Percentiles rank a stretch among this genome's conserved stretches.
Conservation (phyloP, 768 basidiomycete species). For the Tephrocybe sp. region DNA sequence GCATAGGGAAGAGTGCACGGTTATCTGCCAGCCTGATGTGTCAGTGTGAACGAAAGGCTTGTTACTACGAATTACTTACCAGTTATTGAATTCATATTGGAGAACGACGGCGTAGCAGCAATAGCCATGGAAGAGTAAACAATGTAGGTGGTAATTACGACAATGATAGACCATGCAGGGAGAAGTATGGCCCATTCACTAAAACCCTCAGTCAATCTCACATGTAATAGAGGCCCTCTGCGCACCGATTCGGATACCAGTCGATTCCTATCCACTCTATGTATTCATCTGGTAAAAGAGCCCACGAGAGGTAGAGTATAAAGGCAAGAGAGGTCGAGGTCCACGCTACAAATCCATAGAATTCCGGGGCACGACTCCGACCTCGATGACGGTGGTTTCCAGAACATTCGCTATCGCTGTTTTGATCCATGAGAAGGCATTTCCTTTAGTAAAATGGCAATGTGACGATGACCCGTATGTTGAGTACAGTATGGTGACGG, state of each 20-base stretch:
- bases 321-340: conserved; percentile 72
- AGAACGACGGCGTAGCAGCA: conserved; percentile 65
- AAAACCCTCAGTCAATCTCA: conserved; percentile 2
- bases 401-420: neutral
- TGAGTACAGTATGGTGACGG: no score
- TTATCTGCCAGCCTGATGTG: no score
- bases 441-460: no score
- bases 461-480: no score
- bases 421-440: no score
- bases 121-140: conserved; percentile 76
- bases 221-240: neutral
- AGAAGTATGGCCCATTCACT: conserved; percentile 87
- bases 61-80: conserved; percentile 40
- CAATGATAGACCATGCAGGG: conserved; percentile 72
- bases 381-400: neutral
- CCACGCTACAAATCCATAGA: conserved; percentile 91
- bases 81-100: conserved; percentile 61
- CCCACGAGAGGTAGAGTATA: conserved; percentile 75
- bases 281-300: conserved; percentile 69
- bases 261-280: conserved; percentile 64
- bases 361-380: conserved; percentile 72
- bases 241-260: conserved; percentile 86
- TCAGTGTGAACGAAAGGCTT: conserved; percentile 3
- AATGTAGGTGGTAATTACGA: conserved; percentile 73
- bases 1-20: conserved; percentile 47